These are phyloP conservation scores for Fennellomyces sp. DNA, from an alignment of 371 early-diverging fungal species.

Conservation along the genomic window DNA sequence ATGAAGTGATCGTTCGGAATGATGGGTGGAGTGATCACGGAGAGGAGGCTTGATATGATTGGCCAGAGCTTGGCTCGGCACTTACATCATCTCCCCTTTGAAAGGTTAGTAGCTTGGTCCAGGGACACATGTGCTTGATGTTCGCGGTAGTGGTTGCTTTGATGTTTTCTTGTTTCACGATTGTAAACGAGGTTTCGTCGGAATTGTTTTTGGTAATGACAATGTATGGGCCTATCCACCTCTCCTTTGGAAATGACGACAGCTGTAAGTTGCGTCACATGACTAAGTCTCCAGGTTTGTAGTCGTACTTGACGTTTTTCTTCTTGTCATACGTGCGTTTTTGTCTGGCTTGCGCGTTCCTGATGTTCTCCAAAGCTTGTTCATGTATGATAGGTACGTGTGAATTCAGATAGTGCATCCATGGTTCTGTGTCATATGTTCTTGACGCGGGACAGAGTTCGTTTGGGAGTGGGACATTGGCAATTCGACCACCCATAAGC, in stretches of 20 bases:
- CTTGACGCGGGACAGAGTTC: neutral
- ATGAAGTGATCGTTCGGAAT: too few relatives aligned
- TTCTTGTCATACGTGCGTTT: constrained; percentile 2
- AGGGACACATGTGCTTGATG: neutral
- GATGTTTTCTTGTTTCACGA: neutral
- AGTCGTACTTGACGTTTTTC: neutral
- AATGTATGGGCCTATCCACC: neutral
- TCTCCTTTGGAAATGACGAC: neutral
- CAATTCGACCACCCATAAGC: constrained; percentile 12
- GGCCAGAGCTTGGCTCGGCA: too few relatives aligned
- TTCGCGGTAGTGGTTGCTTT: neutral
- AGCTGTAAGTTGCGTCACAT: neutral
- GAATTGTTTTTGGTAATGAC: neutral
- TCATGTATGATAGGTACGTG: constrained; percentile 15
- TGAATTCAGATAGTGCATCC: constrained; percentile 13
- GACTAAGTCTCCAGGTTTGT: neutral
- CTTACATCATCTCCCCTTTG: neutral
- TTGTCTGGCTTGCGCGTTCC: constrained; percentile 19
- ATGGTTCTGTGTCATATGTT: neutral
- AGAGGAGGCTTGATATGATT: too few relatives aligned
- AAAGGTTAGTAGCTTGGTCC: neutral
- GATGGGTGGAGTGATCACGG: too few relatives aligned
- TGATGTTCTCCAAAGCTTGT: neutral
- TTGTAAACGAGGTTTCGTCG: neutral
- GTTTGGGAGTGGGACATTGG: neutral